Evolutionary conservation across 768 basidiomycete genomes (phyloP).

Genomic region (Nevesoporus exiguus): DNA sequence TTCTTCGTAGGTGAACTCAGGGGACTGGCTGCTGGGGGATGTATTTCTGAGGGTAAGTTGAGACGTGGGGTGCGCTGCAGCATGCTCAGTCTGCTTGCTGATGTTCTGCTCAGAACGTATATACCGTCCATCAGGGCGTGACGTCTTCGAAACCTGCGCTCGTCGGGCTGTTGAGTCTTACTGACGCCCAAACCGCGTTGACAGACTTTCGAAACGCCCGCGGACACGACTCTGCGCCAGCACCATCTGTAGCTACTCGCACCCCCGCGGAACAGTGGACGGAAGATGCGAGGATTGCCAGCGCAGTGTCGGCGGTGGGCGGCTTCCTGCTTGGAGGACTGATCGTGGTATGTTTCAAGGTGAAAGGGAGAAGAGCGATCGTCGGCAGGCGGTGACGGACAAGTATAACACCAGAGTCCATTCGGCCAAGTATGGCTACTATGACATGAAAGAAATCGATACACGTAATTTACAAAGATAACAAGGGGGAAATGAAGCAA

Average conservation of each 20-base stretch:
- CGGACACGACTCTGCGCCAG: conserved; percentile 39
- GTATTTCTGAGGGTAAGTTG: conserved; percentile 49
- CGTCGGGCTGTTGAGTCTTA: conserved; percentile 46
- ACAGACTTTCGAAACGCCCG: conserved; percentile 39
- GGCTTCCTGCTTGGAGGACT: conserved; percentile 38
- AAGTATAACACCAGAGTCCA: background rate
- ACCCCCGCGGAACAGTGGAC: conserved; percentile 13
- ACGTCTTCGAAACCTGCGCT: conserved; percentile 38
- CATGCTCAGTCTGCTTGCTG: conserved; percentile 1
- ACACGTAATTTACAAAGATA: background rate
- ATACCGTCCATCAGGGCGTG: conserved; percentile 45
- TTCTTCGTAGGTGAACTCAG: conserved; percentile 44
- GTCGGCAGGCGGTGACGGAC: conserved; percentile 1
- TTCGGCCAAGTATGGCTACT: background rate
- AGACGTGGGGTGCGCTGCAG: background rate
- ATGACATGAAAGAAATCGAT: conserved; percentile 1
- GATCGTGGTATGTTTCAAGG: conserved; percentile 16
- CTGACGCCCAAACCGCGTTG: conserved; percentile 36
- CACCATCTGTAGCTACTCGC: conserved; percentile 12
- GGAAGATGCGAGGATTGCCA: conserved; percentile 14
- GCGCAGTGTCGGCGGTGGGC: conserved; percentile 27
- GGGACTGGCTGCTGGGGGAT: conserved; percentile 63
- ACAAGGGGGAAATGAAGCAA: background rate
- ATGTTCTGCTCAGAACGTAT: conserved; percentile 44
- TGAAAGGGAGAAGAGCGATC: conserved; percentile 4